phyloP scores from a whole-genome alignment of 192 early-diverging fungal species.

The Coemansia sp. region DNA sequence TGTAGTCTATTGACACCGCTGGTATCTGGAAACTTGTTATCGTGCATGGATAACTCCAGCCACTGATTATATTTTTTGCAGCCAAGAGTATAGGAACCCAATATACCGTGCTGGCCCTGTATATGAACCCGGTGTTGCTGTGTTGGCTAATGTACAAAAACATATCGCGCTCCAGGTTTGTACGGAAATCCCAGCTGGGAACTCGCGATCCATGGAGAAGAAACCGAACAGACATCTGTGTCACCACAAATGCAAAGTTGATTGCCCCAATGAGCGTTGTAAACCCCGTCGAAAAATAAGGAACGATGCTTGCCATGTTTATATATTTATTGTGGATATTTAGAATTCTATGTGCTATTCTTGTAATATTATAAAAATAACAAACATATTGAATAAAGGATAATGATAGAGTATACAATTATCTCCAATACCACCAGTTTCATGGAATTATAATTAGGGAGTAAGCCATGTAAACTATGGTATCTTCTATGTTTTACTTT shows the following conservation, averaged over 20 bases:
- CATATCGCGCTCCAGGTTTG: conserved; percentile 27
- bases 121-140: not conserved
- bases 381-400: too few species aligned
- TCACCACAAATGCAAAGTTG: not conserved
- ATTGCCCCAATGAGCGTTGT: not conserved
- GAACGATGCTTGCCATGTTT: too few species aligned
- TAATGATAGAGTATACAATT: too few species aligned
- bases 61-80: not conserved
- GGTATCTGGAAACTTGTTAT: not conserved
- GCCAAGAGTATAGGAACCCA: conserved; percentile 1
- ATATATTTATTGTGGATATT: too few species aligned
- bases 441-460: too few species aligned
- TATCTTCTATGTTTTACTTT: too few species aligned
- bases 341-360: too few species aligned
- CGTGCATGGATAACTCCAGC: not conserved
- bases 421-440: too few species aligned
- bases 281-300: not conserved
- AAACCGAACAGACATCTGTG: conserved; percentile 4
- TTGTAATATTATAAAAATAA: too few species aligned
- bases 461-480: too few species aligned
- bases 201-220: conserved; percentile 6
- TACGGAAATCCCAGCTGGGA: conserved; percentile 19
- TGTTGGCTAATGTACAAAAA: conserved; percentile 11
- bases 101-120: not conserved
- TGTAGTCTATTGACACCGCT: not conserved